phyloP scores from a whole-genome alignment of 495 filamentous ascomycete species.

The Penicillium cinerascens region DNA sequence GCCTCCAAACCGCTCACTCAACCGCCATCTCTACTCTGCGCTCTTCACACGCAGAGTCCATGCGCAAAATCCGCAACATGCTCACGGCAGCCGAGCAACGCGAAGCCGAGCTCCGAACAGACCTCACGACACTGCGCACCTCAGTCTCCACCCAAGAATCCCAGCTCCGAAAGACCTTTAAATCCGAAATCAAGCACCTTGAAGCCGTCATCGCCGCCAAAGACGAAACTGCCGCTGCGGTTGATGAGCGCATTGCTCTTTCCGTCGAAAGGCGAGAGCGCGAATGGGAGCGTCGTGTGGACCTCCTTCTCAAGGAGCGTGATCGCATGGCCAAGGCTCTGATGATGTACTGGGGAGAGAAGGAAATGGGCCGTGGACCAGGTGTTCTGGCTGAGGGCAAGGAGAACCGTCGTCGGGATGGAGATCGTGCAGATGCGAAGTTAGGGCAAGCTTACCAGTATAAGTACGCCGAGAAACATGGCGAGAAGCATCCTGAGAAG shows the following conservation, averaged over 20 bases:
- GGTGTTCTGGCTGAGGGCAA: constrained; percentile 20
- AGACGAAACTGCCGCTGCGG: constrained; percentile 38
- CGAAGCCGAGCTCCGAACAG: constrained; percentile 39
- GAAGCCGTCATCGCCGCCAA: constrained; percentile 37
- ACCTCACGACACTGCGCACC: constrained; percentile 30
- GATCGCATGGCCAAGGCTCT: constrained; percentile 51
- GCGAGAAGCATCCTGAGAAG: background rate
- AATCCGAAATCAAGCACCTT: constrained; percentile 31
- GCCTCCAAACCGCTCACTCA: constrained; percentile 38
- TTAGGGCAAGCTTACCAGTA: constrained; percentile 46
- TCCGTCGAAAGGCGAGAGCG: constrained; percentile 48
- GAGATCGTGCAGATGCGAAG: constrained; percentile 20
- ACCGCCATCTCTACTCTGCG: constrained; percentile 38
- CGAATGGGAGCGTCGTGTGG: constrained; percentile 49
- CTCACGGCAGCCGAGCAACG: constrained; percentile 41
- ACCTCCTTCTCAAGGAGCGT: constrained; percentile 54
- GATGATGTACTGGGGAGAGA: constrained; percentile 48
- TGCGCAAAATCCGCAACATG: constrained; percentile 36
- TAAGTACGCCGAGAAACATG: constrained; percentile 29
- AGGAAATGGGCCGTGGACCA: constrained; percentile 37
- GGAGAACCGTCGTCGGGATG: constrained; percentile 21
- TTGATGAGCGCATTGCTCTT: constrained; percentile 42
- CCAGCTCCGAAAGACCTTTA: constrained; percentile 29
- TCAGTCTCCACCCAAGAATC: constrained; percentile 18
- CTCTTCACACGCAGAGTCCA: constrained; percentile 42